Percentiles rank a stretch among this genome's conserved stretches.
Conservation (phyloP, 1,284 basidiomycete genomes). For the Ganoderma sp. region DNA sequence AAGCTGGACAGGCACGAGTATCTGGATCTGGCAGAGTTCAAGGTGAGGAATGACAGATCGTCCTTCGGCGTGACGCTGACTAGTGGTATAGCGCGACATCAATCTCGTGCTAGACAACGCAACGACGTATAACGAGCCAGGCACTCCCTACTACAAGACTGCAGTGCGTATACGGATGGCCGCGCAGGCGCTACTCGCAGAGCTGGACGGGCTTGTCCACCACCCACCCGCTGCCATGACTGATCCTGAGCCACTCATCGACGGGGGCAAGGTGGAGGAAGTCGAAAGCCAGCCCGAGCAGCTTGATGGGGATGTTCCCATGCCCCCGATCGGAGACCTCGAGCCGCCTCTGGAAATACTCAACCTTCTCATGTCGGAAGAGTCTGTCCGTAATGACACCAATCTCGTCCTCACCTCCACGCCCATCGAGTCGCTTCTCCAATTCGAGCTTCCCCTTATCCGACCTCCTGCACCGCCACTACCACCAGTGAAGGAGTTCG, state of each 20-base stretch:
- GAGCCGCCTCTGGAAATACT: conserved; percentile 69
- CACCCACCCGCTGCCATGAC: background rate
- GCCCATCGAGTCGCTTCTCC: conserved; percentile 71
- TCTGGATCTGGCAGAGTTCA: conserved; percentile 76
- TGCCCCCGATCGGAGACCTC: conserved; percentile 62
- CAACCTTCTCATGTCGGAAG: conserved; percentile 57
- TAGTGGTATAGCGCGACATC: conserved; percentile 70
- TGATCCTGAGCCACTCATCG: conserved; percentile 32
- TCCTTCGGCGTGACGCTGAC: background rate
- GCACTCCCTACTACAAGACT: conserved; percentile 74
- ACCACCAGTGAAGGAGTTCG: conserved; percentile 33
- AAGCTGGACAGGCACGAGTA: conserved; percentile 85
- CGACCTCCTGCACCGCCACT: conserved; percentile 62
- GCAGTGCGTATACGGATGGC: conserved; percentile 73
- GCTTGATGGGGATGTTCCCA: conserved; percentile 7
- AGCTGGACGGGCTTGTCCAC: conserved; percentile 49
- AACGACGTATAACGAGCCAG: conserved; percentile 83
- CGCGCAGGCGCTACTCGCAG: conserved; percentile 64
- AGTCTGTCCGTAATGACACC: conserved; percentile 56
- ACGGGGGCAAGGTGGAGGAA: conserved; percentile 26
- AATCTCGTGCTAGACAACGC: conserved; percentile 88
- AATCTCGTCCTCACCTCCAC: conserved; percentile 60
- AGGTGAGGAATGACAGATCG: conserved; percentile 51
- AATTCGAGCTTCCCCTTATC: conserved; percentile 64
- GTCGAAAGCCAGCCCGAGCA: conserved; percentile 11